Percentiles rank a stretch among this genome's conserved stretches.
phyloP scores from a whole-genome alignment of 345 rosid genomes.

The Syzygium aromaticum region DNA sequence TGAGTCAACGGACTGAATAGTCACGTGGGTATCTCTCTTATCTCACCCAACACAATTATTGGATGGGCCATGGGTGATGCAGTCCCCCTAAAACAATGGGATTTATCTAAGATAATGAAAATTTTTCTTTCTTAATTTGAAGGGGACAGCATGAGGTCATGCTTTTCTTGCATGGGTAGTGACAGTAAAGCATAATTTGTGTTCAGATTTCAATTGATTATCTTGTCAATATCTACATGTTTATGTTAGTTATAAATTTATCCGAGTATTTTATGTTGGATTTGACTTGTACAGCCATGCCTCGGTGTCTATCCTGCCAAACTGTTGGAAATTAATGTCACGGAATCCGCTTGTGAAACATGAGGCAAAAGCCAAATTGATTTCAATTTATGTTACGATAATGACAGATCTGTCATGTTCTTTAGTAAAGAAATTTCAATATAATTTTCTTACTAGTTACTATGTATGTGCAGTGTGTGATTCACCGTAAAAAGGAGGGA shows the following conservation, averaged over 20 bases:
- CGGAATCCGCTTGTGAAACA: not conserved
- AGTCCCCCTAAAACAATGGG: not conserved
- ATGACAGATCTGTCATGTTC: not conserved
- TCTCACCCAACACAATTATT: not conserved
- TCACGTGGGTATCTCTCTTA: not conserved
- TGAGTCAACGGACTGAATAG: not conserved
- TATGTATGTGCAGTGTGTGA: not conserved
- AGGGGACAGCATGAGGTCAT: not conserved
- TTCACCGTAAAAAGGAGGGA: not conserved
- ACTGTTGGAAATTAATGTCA: not conserved
- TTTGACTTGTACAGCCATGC: not conserved
- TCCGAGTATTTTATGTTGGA: not conserved
- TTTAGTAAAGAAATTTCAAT: not conserved
- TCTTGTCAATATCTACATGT: not conserved
- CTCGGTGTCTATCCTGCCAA: not conserved
- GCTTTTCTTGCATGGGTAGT: not conserved
- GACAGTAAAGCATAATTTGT: not conserved
- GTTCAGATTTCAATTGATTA: not conserved
- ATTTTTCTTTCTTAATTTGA: not conserved
- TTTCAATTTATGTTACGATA: not conserved
- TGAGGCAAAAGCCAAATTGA: not conserved
- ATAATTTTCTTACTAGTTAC: not conserved
- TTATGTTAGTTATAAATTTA: not conserved
- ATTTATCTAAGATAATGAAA: not conserved
- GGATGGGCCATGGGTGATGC: not conserved